Evolutionary conservation across 2,329 filamentous ascomycete species (phyloP).

Genomic region (Epichloe scottii): DNA sequence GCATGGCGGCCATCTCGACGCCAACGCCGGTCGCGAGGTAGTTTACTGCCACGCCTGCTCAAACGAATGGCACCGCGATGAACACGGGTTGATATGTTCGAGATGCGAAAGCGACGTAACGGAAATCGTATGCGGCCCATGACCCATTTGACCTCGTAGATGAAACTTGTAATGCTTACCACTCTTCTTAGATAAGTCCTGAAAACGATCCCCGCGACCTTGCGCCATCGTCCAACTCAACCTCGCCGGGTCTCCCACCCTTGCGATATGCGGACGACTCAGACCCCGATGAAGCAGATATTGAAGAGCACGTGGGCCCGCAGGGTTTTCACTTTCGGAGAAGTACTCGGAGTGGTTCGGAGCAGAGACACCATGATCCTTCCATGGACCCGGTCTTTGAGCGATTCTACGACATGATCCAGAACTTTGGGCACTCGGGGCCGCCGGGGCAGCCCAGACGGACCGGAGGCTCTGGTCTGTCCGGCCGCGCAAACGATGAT

Average conservation of each 20-base stretch:
- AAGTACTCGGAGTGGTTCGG: conserved; percentile 18
- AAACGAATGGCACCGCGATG: conserved; percentile 67
- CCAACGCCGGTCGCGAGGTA: conserved; percentile 47
- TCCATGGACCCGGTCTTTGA: conserved; percentile 25
- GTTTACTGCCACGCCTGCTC: conserved; percentile 78
- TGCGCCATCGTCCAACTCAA: conserved; percentile 17
- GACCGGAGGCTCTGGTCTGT: not conserved
- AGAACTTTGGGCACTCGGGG: conserved; percentile 18
- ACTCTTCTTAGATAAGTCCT: conserved; percentile 31
- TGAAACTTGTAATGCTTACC: conserved; percentile 7
- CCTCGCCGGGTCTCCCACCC: conserved; percentile 18
- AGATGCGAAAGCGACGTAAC: conserved; percentile 66
- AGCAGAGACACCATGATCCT: conserved; percentile 18
- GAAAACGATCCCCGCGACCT: conserved; percentile 50
- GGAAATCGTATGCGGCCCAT: conserved; percentile 60
- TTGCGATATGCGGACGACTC: conserved; percentile 28
- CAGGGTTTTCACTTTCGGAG: conserved; percentile 29
- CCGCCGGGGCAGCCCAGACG: not conserved
- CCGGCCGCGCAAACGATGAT: not conserved
- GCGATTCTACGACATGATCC: conserved; percentile 33
- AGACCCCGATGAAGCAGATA: conserved; percentile 47
- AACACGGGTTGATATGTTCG: conserved; percentile 59
- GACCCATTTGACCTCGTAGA: not conserved
- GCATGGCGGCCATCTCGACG: conserved; percentile 32
- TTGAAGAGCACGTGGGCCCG: conserved; percentile 38